Percentiles rank a stretch among this genome's conserved stretches.
These are phyloP conservation scores for Saccharomycopsis sp. DNA, from an alignment of 805 yeast genomes.

Conservation along the genomic window DNA sequence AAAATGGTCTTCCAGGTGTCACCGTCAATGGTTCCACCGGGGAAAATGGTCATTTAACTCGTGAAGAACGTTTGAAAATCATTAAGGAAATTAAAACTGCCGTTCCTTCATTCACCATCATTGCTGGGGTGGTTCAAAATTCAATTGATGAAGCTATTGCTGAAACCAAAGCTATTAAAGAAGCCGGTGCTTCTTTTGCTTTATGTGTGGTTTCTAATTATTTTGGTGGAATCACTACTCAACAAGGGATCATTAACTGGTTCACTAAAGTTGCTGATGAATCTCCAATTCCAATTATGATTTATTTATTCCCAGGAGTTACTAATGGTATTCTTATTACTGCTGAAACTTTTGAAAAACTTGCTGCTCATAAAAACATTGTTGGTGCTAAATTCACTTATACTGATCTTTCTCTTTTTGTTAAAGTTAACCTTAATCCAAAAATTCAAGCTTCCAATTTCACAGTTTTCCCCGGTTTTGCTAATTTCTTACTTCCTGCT, in stretches of 20 bases:
- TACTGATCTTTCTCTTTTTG: constrained; percentile 38
- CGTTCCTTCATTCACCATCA: constrained; percentile 26
- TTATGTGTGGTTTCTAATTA: constrained; percentile 28
- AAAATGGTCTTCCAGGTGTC: constrained; percentile 27
- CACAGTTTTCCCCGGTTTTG: constrained; percentile 39
- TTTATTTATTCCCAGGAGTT: constrained; percentile 31
- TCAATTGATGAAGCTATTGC: constrained; percentile 23
- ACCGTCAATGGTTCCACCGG: constrained; percentile 33
- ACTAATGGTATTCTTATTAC: constrained; percentile 25
- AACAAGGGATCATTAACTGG: constrained; percentile 26
- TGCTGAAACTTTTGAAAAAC: constrained; percentile 21
- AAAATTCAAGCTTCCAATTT: constrained; percentile 32
- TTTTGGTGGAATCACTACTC: constrained; percentile 27
- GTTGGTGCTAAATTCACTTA: constrained; percentile 36
- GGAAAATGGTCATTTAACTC: constrained; percentile 27
- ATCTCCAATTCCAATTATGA: constrained; percentile 27
- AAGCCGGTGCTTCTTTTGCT: constrained; percentile 28
- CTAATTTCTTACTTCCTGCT: constrained; percentile 40
- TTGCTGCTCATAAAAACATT: constrained; percentile 27
- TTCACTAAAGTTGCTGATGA: constrained; percentile 25
- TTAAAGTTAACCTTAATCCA: constrained; percentile 35
- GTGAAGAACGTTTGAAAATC: constrained; percentile 25
- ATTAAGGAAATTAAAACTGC: constrained; percentile 24
- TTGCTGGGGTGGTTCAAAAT: constrained; percentile 27
- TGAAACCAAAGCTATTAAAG: constrained; percentile 22